A percentile compares a stretch with the other conserved stretches of the same genome.
phyloP scores from a whole-genome alignment of 768 basidiomycete species.

The Hortiboletus flavorubellus region DNA sequence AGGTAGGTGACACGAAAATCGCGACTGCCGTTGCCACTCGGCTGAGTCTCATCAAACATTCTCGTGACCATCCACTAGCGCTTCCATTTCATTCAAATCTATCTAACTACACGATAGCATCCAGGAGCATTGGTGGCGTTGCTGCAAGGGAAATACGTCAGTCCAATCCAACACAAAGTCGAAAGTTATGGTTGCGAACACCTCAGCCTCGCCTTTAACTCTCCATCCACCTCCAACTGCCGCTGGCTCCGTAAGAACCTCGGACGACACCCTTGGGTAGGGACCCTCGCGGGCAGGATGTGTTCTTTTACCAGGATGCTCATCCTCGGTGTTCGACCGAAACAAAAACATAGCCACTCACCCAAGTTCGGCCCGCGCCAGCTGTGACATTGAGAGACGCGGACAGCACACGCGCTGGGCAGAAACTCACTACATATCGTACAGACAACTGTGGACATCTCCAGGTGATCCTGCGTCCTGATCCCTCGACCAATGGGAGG shows the following conservation, averaged over 20 bases:
- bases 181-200: constrained; percentile 8
- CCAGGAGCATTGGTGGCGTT: not conserved
- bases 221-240: constrained; percentile 69
- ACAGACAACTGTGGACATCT: constrained; percentile 54
- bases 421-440: constrained; percentile 15
- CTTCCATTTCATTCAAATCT: not conserved
- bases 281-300: constrained; percentile 54
- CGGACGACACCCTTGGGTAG: constrained; percentile 29
- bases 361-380: not conserved
- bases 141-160: constrained; percentile 7
- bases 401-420: not conserved
- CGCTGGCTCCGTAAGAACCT: constrained; percentile 28
- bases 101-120: too few relatives aligned
- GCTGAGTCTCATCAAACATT: constrained; percentile 5
- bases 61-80: not conserved
- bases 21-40: constrained; percentile 14
- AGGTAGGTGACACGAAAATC: not conserved
- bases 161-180: not conserved
- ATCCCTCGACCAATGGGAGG: constrained; percentile 87
- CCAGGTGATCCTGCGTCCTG: constrained; percentile 94
- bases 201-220: constrained; percentile 91
- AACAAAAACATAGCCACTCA: constrained; percentile 28
- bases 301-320: constrained; percentile 88
- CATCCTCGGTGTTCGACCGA: constrained; percentile 53
- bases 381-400: not conserved